phyloP scores from a whole-genome alignment of 2,329 filamentous ascomycete species.

The Fusarium redolens region DNA sequence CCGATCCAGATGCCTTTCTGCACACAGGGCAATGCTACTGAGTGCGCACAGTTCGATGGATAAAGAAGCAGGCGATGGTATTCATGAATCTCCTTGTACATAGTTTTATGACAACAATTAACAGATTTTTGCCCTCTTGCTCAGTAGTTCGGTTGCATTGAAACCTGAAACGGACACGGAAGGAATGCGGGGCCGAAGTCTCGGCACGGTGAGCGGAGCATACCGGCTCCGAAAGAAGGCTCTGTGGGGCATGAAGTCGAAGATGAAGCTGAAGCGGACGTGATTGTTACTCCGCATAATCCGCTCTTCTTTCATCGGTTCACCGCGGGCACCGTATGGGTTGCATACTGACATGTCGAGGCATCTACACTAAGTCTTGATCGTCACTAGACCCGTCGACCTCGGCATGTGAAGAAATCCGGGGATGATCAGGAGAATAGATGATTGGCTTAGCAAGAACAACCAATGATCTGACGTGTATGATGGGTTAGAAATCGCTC shows the following conservation, averaged over 20 bases:
- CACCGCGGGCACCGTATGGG: conserved; percentile 23
- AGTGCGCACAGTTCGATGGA: conserved; percentile 38
- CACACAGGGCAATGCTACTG: conserved; percentile 45
- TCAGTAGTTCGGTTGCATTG: background rate
- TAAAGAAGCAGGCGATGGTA: background rate
- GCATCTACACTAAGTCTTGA: background rate
- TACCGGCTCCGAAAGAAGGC: background rate
- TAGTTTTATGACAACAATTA: conserved; percentile 11
- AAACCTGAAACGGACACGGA: background rate
- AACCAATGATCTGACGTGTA: background rate
- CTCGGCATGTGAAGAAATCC: conserved; percentile 27
- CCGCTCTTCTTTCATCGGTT: background rate
- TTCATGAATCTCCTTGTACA: background rate
- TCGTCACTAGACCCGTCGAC: background rate
- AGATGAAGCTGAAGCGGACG: background rate
- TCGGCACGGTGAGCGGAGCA: conserved; percentile 10
- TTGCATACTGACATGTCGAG: background rate
- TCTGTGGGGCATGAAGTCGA: background rate
- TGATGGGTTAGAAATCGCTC: background rate
- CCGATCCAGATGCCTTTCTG: conserved; percentile 74
- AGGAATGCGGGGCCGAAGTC: conserved; percentile 31
- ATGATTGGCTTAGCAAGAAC: conserved; percentile 4
- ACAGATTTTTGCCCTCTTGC: background rate
- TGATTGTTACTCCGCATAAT: background rate
- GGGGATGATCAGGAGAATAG: conserved; percentile 3